phyloP scores from a whole-genome alignment of 257 asterid genomes.

The Solanum pimpinellifolium region DNA sequence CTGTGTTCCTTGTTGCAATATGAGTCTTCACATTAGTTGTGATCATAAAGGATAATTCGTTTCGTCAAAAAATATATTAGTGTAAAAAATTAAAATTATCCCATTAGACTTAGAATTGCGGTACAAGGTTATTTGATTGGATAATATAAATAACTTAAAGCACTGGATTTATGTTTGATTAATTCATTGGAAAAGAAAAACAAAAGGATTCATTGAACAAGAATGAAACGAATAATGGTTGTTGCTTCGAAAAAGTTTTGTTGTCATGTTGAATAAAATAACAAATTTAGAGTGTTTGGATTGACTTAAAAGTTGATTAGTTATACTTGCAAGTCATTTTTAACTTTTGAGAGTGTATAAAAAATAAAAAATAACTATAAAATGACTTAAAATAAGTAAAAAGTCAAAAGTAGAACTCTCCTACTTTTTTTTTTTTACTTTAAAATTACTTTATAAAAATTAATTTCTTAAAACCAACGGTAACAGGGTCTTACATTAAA shows the following conservation, averaged over 20 bases:
- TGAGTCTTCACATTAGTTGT: neutral
- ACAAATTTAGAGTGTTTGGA: neutral
- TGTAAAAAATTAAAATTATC: neutral
- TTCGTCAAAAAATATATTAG: neutral
- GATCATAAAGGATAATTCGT: neutral
- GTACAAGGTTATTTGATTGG: neutral
- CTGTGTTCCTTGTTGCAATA: neutral
- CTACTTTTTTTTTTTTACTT: no score
- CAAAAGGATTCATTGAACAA: neutral
- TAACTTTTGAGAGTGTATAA: no score
- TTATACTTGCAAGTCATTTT: no score
- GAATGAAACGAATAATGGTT: no score
- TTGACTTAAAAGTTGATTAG: no score
- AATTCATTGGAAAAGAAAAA: neutral
- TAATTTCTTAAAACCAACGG: no score
- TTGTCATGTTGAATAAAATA: neutral
- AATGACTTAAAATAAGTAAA: no score
- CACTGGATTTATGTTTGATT: neutral
- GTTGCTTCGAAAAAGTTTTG: neutral
- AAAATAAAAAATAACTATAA: no score
- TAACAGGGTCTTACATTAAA: no score
- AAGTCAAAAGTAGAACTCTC: no score
- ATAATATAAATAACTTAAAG: neutral
- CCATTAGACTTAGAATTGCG: neutral
- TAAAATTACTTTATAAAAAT: no score